phyloP scores from a whole-genome alignment of 140 eudicot genomes.

The Anethum foeniculum region DNA sequence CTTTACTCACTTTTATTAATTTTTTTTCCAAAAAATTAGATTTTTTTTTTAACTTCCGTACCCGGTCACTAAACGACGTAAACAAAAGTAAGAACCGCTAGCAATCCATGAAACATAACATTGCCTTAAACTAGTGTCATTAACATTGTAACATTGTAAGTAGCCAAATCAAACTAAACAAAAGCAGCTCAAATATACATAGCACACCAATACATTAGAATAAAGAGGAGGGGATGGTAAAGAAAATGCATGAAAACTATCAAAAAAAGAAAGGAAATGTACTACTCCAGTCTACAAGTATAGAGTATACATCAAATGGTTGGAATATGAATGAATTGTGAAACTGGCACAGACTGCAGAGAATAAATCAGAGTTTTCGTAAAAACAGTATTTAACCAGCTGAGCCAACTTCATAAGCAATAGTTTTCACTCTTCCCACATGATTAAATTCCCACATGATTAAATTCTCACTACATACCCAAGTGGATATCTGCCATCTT shows the following conservation, averaged over 20 bases:
- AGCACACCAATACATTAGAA: not conserved
- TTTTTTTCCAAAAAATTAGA: too few species aligned
- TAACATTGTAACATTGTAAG: not conserved
- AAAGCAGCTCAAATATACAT: not conserved
- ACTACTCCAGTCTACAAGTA: not conserved
- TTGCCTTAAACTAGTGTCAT: not conserved
- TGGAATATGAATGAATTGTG: not conserved
- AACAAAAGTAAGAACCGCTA: not conserved
- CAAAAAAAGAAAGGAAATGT: too few species aligned
- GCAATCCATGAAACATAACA: not conserved
- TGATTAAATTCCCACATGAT: constrained; percentile 42
- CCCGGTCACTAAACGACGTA: not conserved
- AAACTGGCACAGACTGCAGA: not conserved
- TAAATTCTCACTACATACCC: constrained; percentile 21
- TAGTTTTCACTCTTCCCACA: constrained; percentile 25
- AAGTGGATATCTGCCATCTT: constrained; percentile 10
- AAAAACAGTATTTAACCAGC: not conserved
- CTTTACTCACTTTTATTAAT: too few species aligned
- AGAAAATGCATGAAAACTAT: too few species aligned
- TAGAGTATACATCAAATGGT: not conserved
- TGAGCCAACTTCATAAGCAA: not conserved
- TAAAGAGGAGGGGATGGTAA: too few species aligned
- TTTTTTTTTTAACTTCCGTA: too few species aligned
- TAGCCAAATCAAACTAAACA: not conserved
- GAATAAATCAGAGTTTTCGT: not conserved